A percentile compares a stretch with the other conserved stretches of the same genome.
These are phyloP conservation scores for Dionaea muscipula DNA, from an alignment of 179 eudicot species.

Conservation along the genomic window DNA sequence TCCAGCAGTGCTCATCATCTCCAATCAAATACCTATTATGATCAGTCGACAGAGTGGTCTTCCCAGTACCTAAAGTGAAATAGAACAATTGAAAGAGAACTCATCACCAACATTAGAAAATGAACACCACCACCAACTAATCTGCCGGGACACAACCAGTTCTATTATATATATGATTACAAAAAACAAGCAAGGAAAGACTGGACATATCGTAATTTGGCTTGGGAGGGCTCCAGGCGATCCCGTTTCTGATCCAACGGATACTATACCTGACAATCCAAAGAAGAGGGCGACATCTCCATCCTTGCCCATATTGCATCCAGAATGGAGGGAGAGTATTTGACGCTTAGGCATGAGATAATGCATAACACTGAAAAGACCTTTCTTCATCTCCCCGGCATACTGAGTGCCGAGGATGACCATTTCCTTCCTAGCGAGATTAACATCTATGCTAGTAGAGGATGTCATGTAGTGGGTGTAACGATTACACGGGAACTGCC, in stretches of 20 bases:
- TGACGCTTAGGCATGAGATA: conserved; percentile 92
- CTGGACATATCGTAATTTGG: conserved; percentile 7
- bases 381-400: conserved; percentile 99
- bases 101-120: background rate
- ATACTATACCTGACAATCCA: conserved; percentile 66
- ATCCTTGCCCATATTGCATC: conserved; percentile 82
- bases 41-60: conserved; percentile 87
- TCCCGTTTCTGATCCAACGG: conserved; percentile 3
- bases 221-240: conserved; percentile 10
- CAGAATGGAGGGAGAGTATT: conserved; percentile 82
- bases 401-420: conserved; percentile 95
- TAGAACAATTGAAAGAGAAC: conserved; percentile 1
- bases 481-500: conserved; percentile 88
- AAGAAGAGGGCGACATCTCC: conserved; percentile 96
- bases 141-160: background rate
- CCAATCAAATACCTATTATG: conserved; percentile 77
- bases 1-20: conserved; percentile 95
- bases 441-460: conserved; percentile 82
- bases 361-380: conserved; percentile 83
- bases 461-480: conserved; percentile 96
- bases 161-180: background rate
- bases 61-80: conserved; percentile 61
- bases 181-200: background rate
- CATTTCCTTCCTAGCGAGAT: conserved; percentile 80
- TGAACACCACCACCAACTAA: background rate